Percentiles rank a stretch among this genome's conserved stretches.
Conservation (phyloP, 495 filamentous ascomycete species). For the Tuber calosporum region DNA sequence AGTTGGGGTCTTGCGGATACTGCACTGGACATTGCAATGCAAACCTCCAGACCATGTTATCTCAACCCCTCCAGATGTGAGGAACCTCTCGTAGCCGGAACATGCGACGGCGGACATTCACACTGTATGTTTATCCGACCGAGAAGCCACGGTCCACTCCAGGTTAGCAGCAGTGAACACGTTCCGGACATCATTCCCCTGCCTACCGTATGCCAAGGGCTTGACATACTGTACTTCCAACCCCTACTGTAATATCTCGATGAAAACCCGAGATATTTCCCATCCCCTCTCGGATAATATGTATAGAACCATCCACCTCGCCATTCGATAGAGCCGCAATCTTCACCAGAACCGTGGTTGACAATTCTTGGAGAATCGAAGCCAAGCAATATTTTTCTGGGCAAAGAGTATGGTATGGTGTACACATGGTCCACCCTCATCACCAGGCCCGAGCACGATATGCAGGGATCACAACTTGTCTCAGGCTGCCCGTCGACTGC, state of each 20-base stretch:
- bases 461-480: not conserved
- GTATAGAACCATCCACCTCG: not conserved
- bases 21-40: too few species aligned
- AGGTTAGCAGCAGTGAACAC: not conserved
- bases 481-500: not conserved
- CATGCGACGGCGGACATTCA: not conserved
- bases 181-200: not conserved
- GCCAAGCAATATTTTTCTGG: not conserved
- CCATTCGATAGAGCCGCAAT: not conserved
- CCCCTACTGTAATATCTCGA: not conserved
- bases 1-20: too few species aligned
- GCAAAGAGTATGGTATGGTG: not conserved
- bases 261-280: not conserved
- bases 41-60: too few species aligned
- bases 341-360: not conserved
- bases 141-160: not conserved
- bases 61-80: too few species aligned
- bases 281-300: not conserved
- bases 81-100: not conserved
- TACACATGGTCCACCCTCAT: too few species aligned
- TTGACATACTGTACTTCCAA: not conserved
- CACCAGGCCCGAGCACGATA: too few species aligned
- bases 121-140: not conserved
- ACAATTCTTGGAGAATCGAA: not conserved
- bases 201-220: not conserved